Conservation (phyloP, 495 filamentous ascomycete genomes). For the Podospora bellae-mahoneyi region DNA sequence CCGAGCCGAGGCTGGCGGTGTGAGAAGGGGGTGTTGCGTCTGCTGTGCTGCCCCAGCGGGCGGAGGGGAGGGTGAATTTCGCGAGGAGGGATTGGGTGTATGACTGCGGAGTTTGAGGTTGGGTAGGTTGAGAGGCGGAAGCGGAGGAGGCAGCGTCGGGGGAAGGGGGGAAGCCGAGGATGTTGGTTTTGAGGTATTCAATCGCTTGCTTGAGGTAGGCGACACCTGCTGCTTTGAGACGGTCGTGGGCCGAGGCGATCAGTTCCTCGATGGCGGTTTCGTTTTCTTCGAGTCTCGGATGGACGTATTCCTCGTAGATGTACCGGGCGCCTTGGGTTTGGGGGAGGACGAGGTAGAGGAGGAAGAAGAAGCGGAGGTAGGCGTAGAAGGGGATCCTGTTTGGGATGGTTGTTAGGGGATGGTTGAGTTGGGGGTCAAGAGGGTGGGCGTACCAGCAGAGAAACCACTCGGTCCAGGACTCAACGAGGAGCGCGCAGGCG, state of each 20-base stretch:
- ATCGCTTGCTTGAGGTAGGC: conserved; percentile 76
- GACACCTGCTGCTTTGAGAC: conserved; percentile 71
- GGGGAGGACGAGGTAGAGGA: conserved; percentile 95
- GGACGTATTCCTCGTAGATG: conserved; percentile 78
- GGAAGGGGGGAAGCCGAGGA: conserved; percentile 63
- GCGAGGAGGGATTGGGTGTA: conserved; percentile 81
- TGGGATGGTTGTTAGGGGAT: background rate
- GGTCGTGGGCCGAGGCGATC: conserved; percentile 78
- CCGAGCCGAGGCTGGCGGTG: conserved; percentile 47
- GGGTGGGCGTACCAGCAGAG: conserved; percentile 62
- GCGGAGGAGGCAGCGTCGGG: conserved; percentile 43
- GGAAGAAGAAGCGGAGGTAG: conserved; percentile 81
- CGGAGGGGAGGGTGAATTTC: conserved; percentile 75
- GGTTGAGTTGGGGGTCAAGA: background rate
- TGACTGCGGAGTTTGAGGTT: conserved; percentile 47
- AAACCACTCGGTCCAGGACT: conserved; percentile 83
- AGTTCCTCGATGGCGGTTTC: conserved; percentile 87
- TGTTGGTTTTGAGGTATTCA: conserved; percentile 68
- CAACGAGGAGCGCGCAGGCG: conserved; percentile 73
- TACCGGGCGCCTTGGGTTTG: conserved; percentile 86
- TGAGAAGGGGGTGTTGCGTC: conserved; percentile 12
- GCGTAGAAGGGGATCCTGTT: conserved; percentile 87
- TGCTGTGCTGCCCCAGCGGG: conserved; percentile 25
- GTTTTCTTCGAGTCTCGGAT: conserved; percentile 84
- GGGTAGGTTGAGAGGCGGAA: conserved; percentile 3